Evolutionary conservation across 1,284 basidiomycete species (phyloP).

Genomic region (Cryptococcus jaspeensis): DNA sequence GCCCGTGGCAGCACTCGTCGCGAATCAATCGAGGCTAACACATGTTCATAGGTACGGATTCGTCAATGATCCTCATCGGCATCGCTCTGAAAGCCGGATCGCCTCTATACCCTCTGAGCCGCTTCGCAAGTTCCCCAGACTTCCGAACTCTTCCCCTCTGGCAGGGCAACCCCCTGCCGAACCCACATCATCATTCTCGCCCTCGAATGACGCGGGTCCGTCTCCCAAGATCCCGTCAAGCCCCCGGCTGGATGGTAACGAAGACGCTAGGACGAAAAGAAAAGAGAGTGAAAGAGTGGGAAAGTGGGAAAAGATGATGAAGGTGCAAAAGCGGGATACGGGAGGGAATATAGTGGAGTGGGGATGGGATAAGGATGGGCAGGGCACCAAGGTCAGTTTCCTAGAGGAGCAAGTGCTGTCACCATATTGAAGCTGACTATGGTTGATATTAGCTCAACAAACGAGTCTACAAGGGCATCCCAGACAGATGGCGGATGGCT

Average conservation of each 20-base stretch:
- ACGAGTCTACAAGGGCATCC: conserved; percentile 91
- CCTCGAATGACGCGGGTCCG: conserved; percentile 16
- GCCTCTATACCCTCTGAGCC: conserved; percentile 65
- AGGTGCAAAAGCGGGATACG: conserved; percentile 60
- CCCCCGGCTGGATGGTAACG: conserved; percentile 3
- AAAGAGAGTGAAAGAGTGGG: conserved; percentile 71
- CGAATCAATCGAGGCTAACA: conserved; percentile 14
- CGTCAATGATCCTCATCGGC: conserved; percentile 63
- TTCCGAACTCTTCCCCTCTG: conserved; percentile 52
- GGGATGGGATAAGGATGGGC: conserved; percentile 64
- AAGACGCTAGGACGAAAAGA: conserved; percentile 23
- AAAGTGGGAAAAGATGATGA: conserved; percentile 88
- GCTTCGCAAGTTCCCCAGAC: conserved; percentile 62
- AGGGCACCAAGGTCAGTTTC: conserved; percentile 56
- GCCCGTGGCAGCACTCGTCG: neutral
- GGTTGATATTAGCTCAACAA: conserved; percentile 52
- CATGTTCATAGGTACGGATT: conserved; percentile 71
- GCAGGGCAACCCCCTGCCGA: conserved; percentile 31
- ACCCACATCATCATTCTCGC: conserved; percentile 28
- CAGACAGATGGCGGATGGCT: conserved; percentile 90
- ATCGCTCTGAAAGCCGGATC: conserved; percentile 66
- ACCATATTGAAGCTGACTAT: no score
- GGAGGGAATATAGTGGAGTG: conserved; percentile 77
- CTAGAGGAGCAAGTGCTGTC: no score
- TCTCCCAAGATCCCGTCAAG: conserved; percentile 18